Conservation (phyloP, 2,329 filamentous ascomycete species). For the Xylariomycetidae sp. region DNA sequence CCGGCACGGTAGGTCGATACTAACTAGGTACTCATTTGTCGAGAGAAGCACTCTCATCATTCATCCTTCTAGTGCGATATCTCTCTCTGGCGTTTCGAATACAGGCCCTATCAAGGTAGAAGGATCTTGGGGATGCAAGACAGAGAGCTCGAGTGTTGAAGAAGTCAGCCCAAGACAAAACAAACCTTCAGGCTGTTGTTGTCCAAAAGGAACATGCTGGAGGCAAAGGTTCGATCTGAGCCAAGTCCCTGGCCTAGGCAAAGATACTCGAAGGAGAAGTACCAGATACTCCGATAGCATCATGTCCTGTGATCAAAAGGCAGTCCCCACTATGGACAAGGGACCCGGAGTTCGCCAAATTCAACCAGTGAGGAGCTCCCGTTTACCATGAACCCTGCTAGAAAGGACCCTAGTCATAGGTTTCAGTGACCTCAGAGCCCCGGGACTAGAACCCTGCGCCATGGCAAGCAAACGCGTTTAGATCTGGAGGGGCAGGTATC, state of each 20-base stretch:
- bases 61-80: no score
- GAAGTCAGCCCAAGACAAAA: no score
- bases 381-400: conserved; percentile 7
- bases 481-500: no score
- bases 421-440: neutral
- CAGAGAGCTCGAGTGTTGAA: no score
- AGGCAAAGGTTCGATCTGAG: no score
- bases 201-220: conserved; percentile 2
- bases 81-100: no score
- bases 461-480: no score
- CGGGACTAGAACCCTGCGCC: conserved; percentile 8
- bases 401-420: conserved; percentile 9
- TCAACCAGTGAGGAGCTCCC: neutral
- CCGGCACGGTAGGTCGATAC: no score
- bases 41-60: no score
- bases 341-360: neutral
- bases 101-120: no score
- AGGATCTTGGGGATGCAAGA: no score
- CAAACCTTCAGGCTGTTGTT: neutral
- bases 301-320: conserved; percentile 15
- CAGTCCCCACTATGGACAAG: conserved; percentile 5
- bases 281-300: conserved; percentile 8
- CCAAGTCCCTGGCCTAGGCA: conserved; percentile 3
- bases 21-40: no score
- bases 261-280: conserved; percentile 6